Conservation (phyloP, 202 grass and related monocot genomes). For the Carex arenaria region DNA sequence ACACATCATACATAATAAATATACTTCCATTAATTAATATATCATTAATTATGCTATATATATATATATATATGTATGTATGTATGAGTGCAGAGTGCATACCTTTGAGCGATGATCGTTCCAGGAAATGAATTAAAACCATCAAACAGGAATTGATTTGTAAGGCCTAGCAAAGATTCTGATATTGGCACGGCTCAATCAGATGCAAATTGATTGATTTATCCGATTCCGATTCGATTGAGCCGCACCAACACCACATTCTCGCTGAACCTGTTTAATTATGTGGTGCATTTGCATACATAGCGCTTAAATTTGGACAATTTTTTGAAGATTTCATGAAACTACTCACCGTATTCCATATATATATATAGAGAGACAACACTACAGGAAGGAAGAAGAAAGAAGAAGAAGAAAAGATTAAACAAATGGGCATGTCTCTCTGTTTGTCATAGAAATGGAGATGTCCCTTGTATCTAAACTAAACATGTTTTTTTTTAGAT, state of each 20-base stretch:
- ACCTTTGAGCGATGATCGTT: neutral
- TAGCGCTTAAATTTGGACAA: neutral
- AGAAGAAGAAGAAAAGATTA: neutral
- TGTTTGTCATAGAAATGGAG: neutral
- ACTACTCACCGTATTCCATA: neutral
- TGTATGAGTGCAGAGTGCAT: neutral
- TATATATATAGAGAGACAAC: neutral
- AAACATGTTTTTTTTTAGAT: too few species aligned
- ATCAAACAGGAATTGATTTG: neutral
- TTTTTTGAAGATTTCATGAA: neutral
- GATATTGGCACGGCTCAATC: slow-evolving; percentile 28
- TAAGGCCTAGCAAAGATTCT: slow-evolving; percentile 22
- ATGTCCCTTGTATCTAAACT: neutral
- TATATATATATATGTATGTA: too few species aligned
- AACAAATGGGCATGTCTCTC: neutral
- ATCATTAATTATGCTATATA: too few species aligned
- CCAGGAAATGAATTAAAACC: neutral
- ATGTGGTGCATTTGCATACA: neutral
- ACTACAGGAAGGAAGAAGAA: neutral
- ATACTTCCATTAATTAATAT: neutral
- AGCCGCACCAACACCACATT: slow-evolving; percentile 16
- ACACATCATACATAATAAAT: too few species aligned
- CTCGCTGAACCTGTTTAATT: neutral
- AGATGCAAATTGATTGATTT: slow-evolving; percentile 15
- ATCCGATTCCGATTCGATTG: slow-evolving; percentile 3